phyloP scores from a whole-genome alignment of 768 basidiomycete species.

The Termitomyces sp. region DNA sequence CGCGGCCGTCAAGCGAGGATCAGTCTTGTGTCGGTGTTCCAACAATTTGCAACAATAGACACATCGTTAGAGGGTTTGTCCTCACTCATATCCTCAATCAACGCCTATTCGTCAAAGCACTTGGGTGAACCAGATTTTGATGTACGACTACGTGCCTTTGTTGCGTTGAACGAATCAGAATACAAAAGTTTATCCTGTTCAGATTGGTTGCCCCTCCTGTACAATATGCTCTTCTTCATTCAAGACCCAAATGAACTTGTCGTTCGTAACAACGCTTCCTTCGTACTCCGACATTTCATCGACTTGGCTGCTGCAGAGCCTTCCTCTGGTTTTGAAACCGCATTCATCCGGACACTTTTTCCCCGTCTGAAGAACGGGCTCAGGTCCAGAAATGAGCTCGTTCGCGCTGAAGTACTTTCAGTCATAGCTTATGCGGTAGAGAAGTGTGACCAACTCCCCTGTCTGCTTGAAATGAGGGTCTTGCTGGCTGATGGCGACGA shows the following conservation, averaged over 20 bases:
- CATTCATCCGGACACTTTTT: constrained; percentile 63
- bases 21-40: constrained; percentile 64
- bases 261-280: constrained; percentile 76
- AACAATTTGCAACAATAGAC: constrained; percentile 40
- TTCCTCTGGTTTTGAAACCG: constrained; percentile 39
- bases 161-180: constrained; percentile 62
- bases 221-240: constrained; percentile 80
- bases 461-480: constrained; percentile 74
- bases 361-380: constrained; percentile 79
- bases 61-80: constrained; percentile 42
- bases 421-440: constrained; percentile 75
- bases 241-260: constrained; percentile 89
- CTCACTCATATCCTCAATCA: constrained; percentile 60
- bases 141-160: constrained; percentile 72
- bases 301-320: constrained; percentile 44
- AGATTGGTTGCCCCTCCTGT: constrained; percentile 79
- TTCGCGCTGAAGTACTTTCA: constrained; percentile 78
- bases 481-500: constrained; percentile 85
- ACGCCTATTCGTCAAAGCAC: constrained; percentile 79
- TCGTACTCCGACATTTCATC: constrained; percentile 72
- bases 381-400: constrained; percentile 75
- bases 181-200: constrained; percentile 44
- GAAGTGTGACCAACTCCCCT: constrained; percentile 50
- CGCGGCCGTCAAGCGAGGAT: constrained; percentile 68
- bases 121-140: constrained; percentile 94